Evolutionary conservation across 2,329 filamentous ascomycete genomes (phyloP).

Genomic region (Pseudocercospora vitis): DNA sequence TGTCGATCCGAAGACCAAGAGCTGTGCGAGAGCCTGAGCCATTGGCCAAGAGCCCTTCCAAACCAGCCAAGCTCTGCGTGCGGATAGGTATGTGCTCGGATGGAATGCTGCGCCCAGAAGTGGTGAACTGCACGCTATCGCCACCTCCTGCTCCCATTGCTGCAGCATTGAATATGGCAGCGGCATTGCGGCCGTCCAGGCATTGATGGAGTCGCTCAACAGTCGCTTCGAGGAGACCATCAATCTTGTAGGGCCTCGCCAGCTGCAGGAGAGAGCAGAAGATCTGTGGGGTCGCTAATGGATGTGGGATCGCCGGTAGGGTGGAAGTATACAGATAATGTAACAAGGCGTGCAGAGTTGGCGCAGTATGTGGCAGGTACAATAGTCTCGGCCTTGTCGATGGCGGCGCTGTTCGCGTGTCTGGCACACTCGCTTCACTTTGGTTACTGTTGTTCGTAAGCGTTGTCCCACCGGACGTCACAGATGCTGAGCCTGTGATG

Average conservation of each 20-base stretch:
- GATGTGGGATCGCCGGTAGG: slow-evolving; percentile 71
- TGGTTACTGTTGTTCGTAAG: slow-evolving; percentile 48
- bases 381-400: slow-evolving; percentile 75
- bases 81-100: slow-evolving; percentile 42
- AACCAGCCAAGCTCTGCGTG: slow-evolving; percentile 52
- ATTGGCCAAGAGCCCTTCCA: slow-evolving; percentile 45
- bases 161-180: slow-evolving; percentile 95
- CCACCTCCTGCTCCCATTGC: slow-evolving; percentile 97
- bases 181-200: slow-evolving; percentile 89
- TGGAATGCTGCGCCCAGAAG: slow-evolving; percentile 34
- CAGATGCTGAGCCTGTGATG: slow-evolving; percentile 68
- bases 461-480: slow-evolving; percentile 42
- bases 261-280: slow-evolving; percentile 93
- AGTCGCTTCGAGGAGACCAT: slow-evolving; percentile 87
- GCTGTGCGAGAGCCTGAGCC: slow-evolving; percentile 38
- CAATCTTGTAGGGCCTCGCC: slow-evolving; percentile 86
- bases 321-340: slow-evolving; percentile 93
- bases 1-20: slow-evolving; percentile 51
- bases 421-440: slow-evolving; percentile 48
- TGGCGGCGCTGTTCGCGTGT: slow-evolving; percentile 55
- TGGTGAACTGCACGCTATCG: slow-evolving; percentile 69
- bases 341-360: slow-evolving; percentile 85
- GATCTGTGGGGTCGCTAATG: slow-evolving; percentile 89
- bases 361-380: slow-evolving; percentile 87
- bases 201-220: slow-evolving; percentile 87